phyloP scores from a whole-genome alignment of 2,329 filamentous ascomycete genomes.

The Phialophora expanda region DNA sequence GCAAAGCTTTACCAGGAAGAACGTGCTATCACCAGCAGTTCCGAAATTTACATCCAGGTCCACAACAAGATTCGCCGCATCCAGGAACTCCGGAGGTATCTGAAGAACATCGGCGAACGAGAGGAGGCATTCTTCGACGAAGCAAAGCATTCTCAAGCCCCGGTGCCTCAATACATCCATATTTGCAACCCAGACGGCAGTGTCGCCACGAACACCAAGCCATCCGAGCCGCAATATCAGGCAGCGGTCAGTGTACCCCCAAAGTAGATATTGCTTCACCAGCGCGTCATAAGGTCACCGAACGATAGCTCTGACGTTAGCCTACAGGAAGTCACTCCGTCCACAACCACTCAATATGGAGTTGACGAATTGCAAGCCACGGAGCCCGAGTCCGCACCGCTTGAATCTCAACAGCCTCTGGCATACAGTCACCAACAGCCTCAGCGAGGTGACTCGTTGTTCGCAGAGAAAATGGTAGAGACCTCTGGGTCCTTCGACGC shows the following conservation, averaged over 20 bases:
- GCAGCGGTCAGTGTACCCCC: no score
- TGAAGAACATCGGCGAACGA: slow-evolving; percentile 7
- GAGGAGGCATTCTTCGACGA: slow-evolving; percentile 14
- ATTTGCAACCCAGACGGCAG: neutral
- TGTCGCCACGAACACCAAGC: neutral
- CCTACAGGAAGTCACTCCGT: no score
- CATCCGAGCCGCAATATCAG: no score
- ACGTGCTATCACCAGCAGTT: neutral
- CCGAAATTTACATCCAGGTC: slow-evolving; percentile 11
- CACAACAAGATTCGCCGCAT: slow-evolving; percentile 18
- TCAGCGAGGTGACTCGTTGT: neutral
- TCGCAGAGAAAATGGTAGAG: neutral
- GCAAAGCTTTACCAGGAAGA: slow-evolving; percentile 6
- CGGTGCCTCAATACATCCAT: neutral
- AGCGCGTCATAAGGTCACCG: no score
- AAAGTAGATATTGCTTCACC: no score
- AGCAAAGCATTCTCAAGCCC: neutral
- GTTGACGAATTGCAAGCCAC: no score
- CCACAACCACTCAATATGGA: no score
- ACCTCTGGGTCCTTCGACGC: neutral
- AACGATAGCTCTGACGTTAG: no score
- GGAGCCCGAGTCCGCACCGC: no score
- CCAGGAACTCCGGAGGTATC: slow-evolving; percentile 13
- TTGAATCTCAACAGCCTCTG: neutral
- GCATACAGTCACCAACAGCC: neutral